Conservation (phyloP, 169 alveolate species). For the Plasmodium gonderi region DNA sequence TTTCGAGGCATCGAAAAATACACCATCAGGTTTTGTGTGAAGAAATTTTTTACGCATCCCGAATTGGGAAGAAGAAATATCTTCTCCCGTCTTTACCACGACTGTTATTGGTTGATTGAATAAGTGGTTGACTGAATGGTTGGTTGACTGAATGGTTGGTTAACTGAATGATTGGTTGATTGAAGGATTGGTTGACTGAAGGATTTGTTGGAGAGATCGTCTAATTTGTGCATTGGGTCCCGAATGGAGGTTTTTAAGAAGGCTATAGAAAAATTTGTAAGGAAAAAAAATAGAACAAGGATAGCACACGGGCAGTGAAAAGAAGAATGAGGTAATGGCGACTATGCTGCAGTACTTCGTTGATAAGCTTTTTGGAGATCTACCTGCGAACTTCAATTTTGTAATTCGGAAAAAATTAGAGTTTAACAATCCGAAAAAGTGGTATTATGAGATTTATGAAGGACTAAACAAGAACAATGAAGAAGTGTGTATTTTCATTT, state of each 20-base stretch:
- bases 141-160: not conserved
- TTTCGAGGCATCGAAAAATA: no score
- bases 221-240: not conserved
- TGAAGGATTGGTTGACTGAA: not conserved
- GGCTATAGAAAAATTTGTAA: not conserved
- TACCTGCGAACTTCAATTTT: constrained; percentile 52
- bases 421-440: not conserved
- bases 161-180: not conserved
- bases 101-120: not conserved
- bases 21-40: no score
- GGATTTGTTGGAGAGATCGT: not conserved
- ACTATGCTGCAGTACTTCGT: constrained; percentile 69
- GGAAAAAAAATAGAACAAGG: not conserved
- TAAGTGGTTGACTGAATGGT: not conserved
- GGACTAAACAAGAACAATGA: constrained; percentile 42
- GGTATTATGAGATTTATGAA: constrained; percentile 49
- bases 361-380: constrained; percentile 41
- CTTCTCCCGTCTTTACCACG: no score
- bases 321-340: not conserved
- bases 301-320: not conserved
- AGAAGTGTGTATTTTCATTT: constrained; percentile 55
- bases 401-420: constrained; percentile 37
- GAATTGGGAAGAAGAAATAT: no score
- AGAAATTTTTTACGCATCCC: no score
- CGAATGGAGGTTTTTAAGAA: not conserved